Conservation (phyloP, 306 rosid genomes). For the Prunus mira region DNA sequence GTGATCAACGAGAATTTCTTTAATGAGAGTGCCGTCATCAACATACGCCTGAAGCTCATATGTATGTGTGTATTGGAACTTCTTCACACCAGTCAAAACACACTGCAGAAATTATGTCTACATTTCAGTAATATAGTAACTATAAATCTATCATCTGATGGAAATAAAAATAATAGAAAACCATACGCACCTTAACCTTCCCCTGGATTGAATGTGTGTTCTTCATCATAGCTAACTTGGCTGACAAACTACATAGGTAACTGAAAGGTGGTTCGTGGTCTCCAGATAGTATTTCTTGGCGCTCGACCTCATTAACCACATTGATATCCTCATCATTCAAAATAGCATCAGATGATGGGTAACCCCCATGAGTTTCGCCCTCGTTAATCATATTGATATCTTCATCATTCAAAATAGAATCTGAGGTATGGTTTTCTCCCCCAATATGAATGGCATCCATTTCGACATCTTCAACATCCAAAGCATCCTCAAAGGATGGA, state of each 20-base stretch:
- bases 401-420: constrained; percentile 27
- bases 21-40: constrained; percentile 91
- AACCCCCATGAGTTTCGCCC: constrained; percentile 11
- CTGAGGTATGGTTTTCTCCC: constrained; percentile 31
- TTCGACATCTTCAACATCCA: constrained; percentile 33
- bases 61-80: constrained; percentile 64
- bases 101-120: constrained; percentile 53
- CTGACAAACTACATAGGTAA: constrained; percentile 79
- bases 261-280: constrained; percentile 69
- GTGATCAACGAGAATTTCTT: constrained; percentile 70
- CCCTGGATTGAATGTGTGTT: constrained; percentile 52
- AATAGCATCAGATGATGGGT: constrained; percentile 25
- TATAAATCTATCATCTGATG: not conserved
- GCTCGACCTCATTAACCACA: constrained; percentile 38
- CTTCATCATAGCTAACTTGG: constrained; percentile 66
- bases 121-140: constrained; percentile 14
- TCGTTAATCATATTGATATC: constrained; percentile 16
- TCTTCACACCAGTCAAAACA: constrained; percentile 86
- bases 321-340: constrained; percentile 31
- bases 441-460: constrained; percentile 21
- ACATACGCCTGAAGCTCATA: constrained; percentile 76
- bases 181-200: constrained; percentile 61
- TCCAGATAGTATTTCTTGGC: constrained; percentile 43
- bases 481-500: constrained; percentile 31
- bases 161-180: constrained; percentile 19